A percentile compares a stretch with the other conserved stretches of the same genome.
Evolutionary conservation across 163 green algal species (phyloP).

Genomic region (Chloroidium sp.): DNA sequence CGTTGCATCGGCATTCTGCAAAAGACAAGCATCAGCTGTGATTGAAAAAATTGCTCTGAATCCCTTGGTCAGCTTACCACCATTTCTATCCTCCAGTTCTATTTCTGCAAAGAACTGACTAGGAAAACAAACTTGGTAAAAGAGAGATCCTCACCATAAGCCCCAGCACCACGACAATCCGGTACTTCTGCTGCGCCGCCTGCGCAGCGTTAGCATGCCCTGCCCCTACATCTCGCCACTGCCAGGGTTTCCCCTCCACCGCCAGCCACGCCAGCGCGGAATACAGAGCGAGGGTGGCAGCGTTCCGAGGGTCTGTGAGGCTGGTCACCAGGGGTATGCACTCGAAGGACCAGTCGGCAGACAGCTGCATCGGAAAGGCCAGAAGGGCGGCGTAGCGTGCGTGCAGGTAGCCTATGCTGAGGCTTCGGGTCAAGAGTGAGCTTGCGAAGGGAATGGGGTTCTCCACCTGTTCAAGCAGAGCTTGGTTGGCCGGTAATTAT

Average conservation of each 20-base stretch:
- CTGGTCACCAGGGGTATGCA: conserved; percentile 56
- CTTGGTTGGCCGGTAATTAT: too few species aligned
- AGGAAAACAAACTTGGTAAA: too few species aligned
- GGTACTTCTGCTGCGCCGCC: too few species aligned
- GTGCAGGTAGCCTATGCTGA: conserved; percentile 59
- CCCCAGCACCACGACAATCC: too few species aligned
- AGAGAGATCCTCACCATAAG: too few species aligned
- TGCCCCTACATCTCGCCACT: not conserved
- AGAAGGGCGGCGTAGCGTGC: conserved; percentile 61
- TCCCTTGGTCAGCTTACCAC: too few species aligned
- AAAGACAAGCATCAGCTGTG: too few species aligned
- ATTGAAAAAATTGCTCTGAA: too few species aligned
- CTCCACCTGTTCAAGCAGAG: conserved; percentile 48
- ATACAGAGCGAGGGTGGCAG: conserved; percentile 42
- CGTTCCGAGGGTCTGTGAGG: conserved; percentile 50
- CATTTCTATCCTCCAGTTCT: too few species aligned
- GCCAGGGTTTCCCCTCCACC: not conserved
- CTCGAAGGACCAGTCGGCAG: conserved; percentile 72
- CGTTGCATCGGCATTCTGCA: too few species aligned
- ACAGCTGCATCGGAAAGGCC: conserved; percentile 48
- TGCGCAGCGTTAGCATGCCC: too few species aligned
- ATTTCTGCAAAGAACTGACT: too few species aligned
- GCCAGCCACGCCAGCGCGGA: conserved; percentile 13
- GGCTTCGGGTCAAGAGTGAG: conserved; percentile 5
- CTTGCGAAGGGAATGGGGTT: conserved; percentile 68